Evolutionary conservation across 495 filamentous ascomycete species (phyloP).

Genomic region (Mytilinidion resinicola): DNA sequence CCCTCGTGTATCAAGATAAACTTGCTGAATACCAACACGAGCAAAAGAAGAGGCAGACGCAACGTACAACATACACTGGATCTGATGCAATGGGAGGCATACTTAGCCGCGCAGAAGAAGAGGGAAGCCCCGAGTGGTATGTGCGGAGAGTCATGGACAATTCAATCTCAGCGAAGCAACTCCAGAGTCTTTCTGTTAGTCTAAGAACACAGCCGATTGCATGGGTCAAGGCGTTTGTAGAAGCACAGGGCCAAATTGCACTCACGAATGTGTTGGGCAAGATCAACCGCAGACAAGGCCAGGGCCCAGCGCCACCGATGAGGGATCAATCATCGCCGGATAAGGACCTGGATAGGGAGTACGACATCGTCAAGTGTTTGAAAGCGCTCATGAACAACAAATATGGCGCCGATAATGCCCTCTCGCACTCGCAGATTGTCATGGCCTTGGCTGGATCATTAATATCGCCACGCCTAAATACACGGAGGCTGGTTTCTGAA

Average conservation of each 20-base stretch:
- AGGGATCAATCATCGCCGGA: conserved; percentile 46
- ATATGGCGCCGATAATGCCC: conserved; percentile 95
- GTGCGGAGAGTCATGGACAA: conserved; percentile 96
- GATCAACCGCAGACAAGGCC: conserved; percentile 78
- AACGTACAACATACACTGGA: conserved; percentile 54
- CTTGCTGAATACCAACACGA: conserved; percentile 90
- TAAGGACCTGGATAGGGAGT: conserved; percentile 88
- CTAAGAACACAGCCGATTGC: conserved; percentile 92
- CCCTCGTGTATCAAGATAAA: conserved; percentile 89
- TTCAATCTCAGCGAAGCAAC: conserved; percentile 80
- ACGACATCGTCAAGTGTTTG: conserved; percentile 95
- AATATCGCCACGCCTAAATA: conserved; percentile 82
- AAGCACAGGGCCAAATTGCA: conserved; percentile 94
- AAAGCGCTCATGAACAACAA: conserved; percentile 99
- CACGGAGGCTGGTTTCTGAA: conserved; percentile 91
- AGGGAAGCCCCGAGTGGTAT: conserved; percentile 97
- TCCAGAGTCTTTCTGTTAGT: conserved; percentile 88
- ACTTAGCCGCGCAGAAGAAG: conserved; percentile 74
- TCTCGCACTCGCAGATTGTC: conserved; percentile 81
- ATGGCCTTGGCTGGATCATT: conserved; percentile 82
- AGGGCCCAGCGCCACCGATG: conserved; percentile 59
- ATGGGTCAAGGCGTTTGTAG: conserved; percentile 95
- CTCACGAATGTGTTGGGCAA: conserved; percentile 89
- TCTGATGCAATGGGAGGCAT: conserved; percentile 59
- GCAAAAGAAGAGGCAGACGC: conserved; percentile 73